These are phyloP conservation scores for Starmerella davenportii DNA, from an alignment of 805 yeast species.

Conservation along the genomic window DNA sequence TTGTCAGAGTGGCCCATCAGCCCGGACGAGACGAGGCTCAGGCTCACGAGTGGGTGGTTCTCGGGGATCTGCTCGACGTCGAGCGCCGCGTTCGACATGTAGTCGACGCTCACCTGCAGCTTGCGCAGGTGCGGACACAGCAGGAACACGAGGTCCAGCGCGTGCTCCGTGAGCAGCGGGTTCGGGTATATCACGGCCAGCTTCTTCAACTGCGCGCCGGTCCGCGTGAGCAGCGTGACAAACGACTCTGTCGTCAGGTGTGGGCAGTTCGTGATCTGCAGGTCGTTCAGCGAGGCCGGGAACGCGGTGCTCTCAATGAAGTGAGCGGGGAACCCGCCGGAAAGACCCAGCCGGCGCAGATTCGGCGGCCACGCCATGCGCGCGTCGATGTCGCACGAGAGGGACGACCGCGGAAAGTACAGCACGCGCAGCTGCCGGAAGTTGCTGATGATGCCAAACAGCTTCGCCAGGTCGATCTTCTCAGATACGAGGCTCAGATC, in stretches of 20 bases:
- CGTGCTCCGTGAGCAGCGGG: constrained; percentile 54
- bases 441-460: constrained; percentile 55
- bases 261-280: constrained; percentile 83
- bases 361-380: constrained; percentile 64
- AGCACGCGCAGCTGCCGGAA: constrained; percentile 49
- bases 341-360: constrained; percentile 49
- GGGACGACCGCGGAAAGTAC: constrained; percentile 77
- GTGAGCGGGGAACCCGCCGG: constrained; percentile 79
- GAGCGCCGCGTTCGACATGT: constrained; percentile 34
- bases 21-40: constrained; percentile 72
- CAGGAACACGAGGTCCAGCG: constrained; percentile 54
- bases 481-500: constrained; percentile 81
- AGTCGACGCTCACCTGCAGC: constrained; percentile 63
- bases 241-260: constrained; percentile 47
- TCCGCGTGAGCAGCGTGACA: constrained; percentile 37
- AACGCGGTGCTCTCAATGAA: constrained; percentile 54
- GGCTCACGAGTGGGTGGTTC: constrained; percentile 35
- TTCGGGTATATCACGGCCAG: constrained; percentile 69
- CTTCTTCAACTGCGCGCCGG: constrained; percentile 48
- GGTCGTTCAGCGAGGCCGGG: constrained; percentile 49
- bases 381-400: constrained; percentile 34
- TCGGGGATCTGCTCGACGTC: constrained; percentile 22
- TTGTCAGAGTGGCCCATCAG: constrained; percentile 62
- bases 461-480: constrained; percentile 63
- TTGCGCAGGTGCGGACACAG: constrained; percentile 57